Conservation (phyloP, 176 grass and related monocot species). For the Pharus latifolius region DNA sequence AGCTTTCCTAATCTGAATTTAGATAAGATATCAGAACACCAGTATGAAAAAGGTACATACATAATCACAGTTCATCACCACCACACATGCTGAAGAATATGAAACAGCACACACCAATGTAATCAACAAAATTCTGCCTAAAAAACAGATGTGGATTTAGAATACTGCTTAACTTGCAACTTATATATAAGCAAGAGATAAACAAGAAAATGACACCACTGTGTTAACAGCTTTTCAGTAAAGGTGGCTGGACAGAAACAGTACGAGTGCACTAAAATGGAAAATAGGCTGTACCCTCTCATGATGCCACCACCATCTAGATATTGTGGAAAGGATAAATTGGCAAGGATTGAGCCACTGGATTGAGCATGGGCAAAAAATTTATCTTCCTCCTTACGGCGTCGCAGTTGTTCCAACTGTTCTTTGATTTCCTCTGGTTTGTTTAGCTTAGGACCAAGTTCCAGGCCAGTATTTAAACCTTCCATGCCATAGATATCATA, state of each 20-base stretch:
- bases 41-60: background rate
- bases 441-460: slow-evolving; percentile 83
- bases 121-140: background rate
- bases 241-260: background rate
- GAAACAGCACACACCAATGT: background rate
- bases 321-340: slow-evolving; percentile 72
- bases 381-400: slow-evolving; percentile 75
- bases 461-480: slow-evolving; percentile 81
- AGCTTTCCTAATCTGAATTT: background rate
- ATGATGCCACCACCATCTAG: slow-evolving; percentile 63
- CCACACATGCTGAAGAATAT: slow-evolving; percentile 4
- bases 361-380: slow-evolving; percentile 42
- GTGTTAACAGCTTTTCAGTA: background rate
- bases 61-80: background rate
- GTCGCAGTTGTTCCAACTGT: slow-evolving; percentile 67
- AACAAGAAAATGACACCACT: background rate
- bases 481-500: slow-evolving; percentile 99
- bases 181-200: background rate
- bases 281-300: slow-evolving; percentile 53
- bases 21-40: background rate
- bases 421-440: slow-evolving; percentile 92
- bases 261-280: background rate
- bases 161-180: background rate
- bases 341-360: slow-evolving; percentile 45
- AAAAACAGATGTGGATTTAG: background rate